phyloP scores from a whole-genome alignment of 495 filamentous ascomycete genomes.

The Penicilliopsis zonata region DNA sequence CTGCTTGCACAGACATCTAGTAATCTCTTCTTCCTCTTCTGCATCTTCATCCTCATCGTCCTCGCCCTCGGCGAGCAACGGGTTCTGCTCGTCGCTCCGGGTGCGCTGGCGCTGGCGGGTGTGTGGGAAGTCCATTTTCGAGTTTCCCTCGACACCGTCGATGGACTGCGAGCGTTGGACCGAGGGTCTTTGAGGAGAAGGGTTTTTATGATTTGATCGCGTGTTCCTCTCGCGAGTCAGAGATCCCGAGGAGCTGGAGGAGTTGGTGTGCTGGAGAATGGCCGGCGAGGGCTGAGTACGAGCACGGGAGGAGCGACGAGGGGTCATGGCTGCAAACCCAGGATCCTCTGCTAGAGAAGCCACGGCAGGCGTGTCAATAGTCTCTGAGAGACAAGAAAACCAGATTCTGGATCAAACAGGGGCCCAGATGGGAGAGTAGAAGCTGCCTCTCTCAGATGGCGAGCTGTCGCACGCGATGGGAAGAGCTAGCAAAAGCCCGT shows the following conservation, averaged over 20 bases:
- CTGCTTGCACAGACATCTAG: slow-evolving; percentile 86
- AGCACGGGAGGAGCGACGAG: slow-evolving; percentile 86
- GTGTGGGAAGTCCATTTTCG: slow-evolving; percentile 51
- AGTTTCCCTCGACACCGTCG: slow-evolving; percentile 49
- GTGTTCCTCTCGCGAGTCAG: slow-evolving; percentile 59
- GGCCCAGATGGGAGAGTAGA: slow-evolving; percentile 2
- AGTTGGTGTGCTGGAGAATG: slow-evolving; percentile 55
- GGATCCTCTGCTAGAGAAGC: slow-evolving; percentile 1
- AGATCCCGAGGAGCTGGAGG: slow-evolving; percentile 66
- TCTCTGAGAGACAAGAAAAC: slow-evolving; percentile 5
- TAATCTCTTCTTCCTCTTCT: slow-evolving; percentile 84
- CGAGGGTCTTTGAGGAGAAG: slow-evolving; percentile 60
- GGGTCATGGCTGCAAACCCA: slow-evolving; percentile 39
- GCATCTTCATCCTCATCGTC: slow-evolving; percentile 47
- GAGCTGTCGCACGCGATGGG: slow-evolving; percentile 19
- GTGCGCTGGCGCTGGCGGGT: slow-evolving; percentile 62
- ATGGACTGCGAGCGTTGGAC: slow-evolving; percentile 70
- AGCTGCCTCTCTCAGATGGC: slow-evolving; percentile 9
- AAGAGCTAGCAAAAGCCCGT: slow-evolving; percentile 11
- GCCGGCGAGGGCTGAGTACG: slow-evolving; percentile 64
- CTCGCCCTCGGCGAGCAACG: slow-evolving; percentile 19
- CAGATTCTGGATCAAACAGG: slow-evolving; percentile 1
- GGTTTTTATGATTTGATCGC: slow-evolving; percentile 56
- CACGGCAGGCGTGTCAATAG: slow-evolving; percentile 1
- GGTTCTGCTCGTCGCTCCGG: slow-evolving; percentile 44